These are phyloP conservation scores for Malbranchea cinnamomea DNA, from an alignment of 2,329 filamentous ascomycete genomes.

Conservation along the genomic window DNA sequence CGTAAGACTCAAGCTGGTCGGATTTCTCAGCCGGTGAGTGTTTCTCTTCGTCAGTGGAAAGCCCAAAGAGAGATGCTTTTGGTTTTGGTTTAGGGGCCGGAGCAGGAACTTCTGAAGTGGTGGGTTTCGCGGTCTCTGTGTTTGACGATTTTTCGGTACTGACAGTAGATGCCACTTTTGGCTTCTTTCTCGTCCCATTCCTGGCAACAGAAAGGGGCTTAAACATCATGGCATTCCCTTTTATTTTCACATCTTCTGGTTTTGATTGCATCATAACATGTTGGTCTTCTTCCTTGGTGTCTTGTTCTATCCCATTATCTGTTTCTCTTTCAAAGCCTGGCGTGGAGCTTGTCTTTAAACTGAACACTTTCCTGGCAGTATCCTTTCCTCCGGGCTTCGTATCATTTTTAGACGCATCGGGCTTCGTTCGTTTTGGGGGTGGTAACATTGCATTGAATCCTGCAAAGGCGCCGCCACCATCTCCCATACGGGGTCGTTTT, in stretches of 20 bases:
- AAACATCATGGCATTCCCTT: conserved; percentile 75
- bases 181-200: conserved; percentile 56
- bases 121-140: conserved; percentile 8
- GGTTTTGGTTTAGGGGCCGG: conserved; percentile 19
- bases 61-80: conserved; percentile 31
- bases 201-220: conserved; percentile 73
- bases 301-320: conserved; percentile 20
- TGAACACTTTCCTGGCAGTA: conserved; percentile 42
- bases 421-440: conserved; percentile 51
- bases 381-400: conserved; percentile 17
- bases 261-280: background rate
- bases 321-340: conserved; percentile 62
- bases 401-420: conserved; percentile 10
- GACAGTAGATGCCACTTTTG: conserved; percentile 18
- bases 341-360: conserved; percentile 67
- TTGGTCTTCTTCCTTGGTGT: conserved; percentile 3
- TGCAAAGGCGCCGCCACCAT: conserved; percentile 49
- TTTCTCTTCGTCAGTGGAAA: conserved; percentile 17
- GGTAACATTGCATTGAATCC: conserved; percentile 80
- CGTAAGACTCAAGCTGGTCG: conserved; percentile 19
- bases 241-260: conserved; percentile 33
- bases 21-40: conserved; percentile 6
- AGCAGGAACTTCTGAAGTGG: conserved; percentile 6
- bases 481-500: conserved; percentile 6
- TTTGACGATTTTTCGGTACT: conserved; percentile 10